phyloP scores from a whole-genome alignment of 1,284 basidiomycete genomes.

The Prillingera fragicola region DNA sequence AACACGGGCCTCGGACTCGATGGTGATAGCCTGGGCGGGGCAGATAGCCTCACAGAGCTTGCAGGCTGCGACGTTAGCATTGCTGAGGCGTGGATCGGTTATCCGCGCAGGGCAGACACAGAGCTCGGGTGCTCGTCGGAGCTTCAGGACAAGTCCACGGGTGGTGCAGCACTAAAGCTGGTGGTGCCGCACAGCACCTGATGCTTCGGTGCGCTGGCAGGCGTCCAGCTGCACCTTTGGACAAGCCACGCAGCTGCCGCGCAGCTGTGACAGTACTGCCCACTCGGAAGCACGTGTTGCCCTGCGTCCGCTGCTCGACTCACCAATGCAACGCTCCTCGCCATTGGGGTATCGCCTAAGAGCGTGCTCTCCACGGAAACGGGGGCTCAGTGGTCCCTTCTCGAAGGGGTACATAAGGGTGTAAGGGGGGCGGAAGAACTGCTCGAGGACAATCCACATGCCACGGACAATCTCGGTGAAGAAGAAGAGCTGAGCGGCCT shows the following conservation, averaged over 20 bases:
- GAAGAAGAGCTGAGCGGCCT: conserved; percentile 95
- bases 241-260: no score
- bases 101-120: no score
- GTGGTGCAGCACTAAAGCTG: no score
- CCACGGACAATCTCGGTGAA: conserved; percentile 97
- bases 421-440: conserved; percentile 95
- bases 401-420: conserved; percentile 89
- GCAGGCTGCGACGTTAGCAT: conserved; percentile 66
- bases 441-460: conserved; percentile 99
- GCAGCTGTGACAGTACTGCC: no score
- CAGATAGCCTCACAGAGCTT: conserved; percentile 99
- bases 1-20: conserved; percentile 91
- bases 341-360: conserved; percentile 94
- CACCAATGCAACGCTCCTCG: conserved; percentile 98
- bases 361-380: conserved; percentile 99
- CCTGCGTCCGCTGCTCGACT: conserved; percentile 22
- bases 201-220: no score
- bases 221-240: no score
- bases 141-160: no score
- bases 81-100: no score
- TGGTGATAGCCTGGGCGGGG: conserved; percentile 98
- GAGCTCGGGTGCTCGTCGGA: no score
- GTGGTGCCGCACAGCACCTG: no score
- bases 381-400: conserved; percentile 94
- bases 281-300: neutral